These are phyloP conservation scores for Elaeis guineensis DNA, from an alignment of 176 grass and related monocot genomes.

Conservation along the genomic window DNA sequence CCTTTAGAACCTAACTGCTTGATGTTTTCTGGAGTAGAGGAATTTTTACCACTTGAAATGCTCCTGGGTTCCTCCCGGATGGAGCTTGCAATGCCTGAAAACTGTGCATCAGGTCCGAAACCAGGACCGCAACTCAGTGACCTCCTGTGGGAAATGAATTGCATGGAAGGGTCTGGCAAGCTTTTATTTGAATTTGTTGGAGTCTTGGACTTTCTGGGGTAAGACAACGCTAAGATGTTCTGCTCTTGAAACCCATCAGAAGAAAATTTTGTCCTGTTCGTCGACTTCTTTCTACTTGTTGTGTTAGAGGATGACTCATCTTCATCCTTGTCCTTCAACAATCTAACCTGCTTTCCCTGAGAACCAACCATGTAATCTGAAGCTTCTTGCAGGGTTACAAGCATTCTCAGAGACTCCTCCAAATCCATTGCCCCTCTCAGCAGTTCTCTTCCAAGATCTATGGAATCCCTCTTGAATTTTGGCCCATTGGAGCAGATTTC, in stretches of 20 bases:
- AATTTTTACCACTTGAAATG: constrained; percentile 2
- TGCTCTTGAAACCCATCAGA: constrained; percentile 12
- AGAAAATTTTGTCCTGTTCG: neutral
- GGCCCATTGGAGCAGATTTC: constrained; percentile 31
- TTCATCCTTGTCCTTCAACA: constrained; percentile 61
- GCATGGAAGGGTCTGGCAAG: constrained; percentile 23
- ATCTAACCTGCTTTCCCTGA: constrained; percentile 39
- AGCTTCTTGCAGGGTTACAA: constrained; percentile 74
- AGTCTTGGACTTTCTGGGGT: constrained; percentile 1
- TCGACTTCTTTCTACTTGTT: constrained; percentile 16
- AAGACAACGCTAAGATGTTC: neutral
- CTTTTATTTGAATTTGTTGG: constrained; percentile 14
- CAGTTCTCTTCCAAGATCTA: constrained; percentile 37
- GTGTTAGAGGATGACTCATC: constrained; percentile 21
- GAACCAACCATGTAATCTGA: constrained; percentile 57
- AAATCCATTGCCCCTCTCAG: constrained; percentile 67
- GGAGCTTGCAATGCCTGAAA: constrained; percentile 1
- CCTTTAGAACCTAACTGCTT: constrained; percentile 17
- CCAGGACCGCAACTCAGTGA: constrained; percentile 20
- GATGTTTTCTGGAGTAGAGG: constrained; percentile 1
- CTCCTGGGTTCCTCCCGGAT: neutral
- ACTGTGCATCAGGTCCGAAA: constrained; percentile 10
- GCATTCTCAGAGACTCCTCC: constrained; percentile 78
- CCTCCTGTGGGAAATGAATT: constrained; percentile 35
- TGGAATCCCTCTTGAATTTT: constrained; percentile 20